Base-by-base conservation (phyloP, 1,284 basidiomycete genomes). In the Sphagnurus paluster region DNA sequence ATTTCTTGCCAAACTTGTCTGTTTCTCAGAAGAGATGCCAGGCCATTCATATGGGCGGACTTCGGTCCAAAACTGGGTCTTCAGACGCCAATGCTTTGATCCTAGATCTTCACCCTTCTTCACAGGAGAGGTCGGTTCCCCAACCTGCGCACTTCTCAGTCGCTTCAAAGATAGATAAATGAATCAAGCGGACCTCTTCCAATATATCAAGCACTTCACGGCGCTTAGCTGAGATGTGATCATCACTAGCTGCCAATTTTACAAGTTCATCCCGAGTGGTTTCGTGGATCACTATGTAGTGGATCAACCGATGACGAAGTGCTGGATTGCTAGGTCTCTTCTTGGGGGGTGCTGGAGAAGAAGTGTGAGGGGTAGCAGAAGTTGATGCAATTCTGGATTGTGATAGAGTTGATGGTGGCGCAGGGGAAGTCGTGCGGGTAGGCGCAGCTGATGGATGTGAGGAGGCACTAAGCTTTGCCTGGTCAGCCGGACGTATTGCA, bases 11-110 rank as follows among this genome's bases (percentile, higher is more conserved):
- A 86, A 67, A 11, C 49, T 54, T 2, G 60, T 64, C 1, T 76
- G 71, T 36, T 80, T 77, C 2, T 64, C 39, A 14, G 76, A 70
- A 0, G 67, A 65, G 17, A 83, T 68, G 21, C 66, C 67, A 0
- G 69, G 66, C 73, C 75, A 84, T 50, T 81, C 79, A 48, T 72
- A 82, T 0, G 87, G 87, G 5, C 83, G 79, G 16, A 87, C 80
- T 54, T 87, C 80, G 21, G 68, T 69, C 84, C 84, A 89, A 0
- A 74, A 64, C 25, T 63, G 56, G 14, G 70, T 64, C 49, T 79
- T 82, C 48, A 88, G 75, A 20, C 64, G 55, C 74, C 82, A 88
- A 0, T 56, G 54, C 44, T 68, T 68, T 2, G 66, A 62, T 0
- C 70, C 57, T 44, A 68, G 62, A 14, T 63, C 60, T 16, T 58